Evolutionary conservation across 371 early-diverging fungal genomes (phyloP), one percentile per base, ranked within the genome.

Genomic region (Zopfochytrium polystomum): DNA sequence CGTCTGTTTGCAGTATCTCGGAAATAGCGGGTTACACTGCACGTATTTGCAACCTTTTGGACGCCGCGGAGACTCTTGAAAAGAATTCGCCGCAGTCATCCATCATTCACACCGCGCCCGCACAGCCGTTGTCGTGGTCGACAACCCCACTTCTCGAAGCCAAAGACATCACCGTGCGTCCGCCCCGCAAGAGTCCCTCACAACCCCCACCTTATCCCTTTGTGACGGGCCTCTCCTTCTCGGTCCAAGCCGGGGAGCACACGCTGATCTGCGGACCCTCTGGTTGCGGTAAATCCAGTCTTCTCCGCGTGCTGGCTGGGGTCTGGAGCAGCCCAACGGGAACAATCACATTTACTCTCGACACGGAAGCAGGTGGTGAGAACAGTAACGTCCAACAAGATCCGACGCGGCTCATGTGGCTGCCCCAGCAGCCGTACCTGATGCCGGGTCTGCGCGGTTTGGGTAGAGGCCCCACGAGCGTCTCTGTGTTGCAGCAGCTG

Each of bases 41-140:
- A n/a, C 93, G 95, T 76, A 76, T 95, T 4, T 85, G 80, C n/a
- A 89, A 88, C 62, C 70, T 95, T 11, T 72, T 90, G 62, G 92
- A 92, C 60, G 81, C 78, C 0, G 60, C 88, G 18, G 85, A 87
- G 35, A 26, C n/a, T 25, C 15, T 58, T 22, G 52, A 57, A 84
- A 87, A 34, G 27, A 20, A 22, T 13, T 58, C 26, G 52, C 50
- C 2, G 26, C 44, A 18, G 26, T 50, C 7, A 5, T 46, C 58
- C 55, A 61, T 44, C 27, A 43, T 33, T 4, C 38, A 57, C n/a
- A 55, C 52, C 25, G n/a, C n/a, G 18, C 32, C 46, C 20, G n/a
- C 20, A 23, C 23, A 4, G 27, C 5, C 47, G 29, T n/a, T 31
- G 29, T 26, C 25, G 15, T 44, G n/a, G 18, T 6, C 58, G 29